phyloP scores from a whole-genome alignment of 2,329 filamentous ascomycete species.

The Phaeosphaeriaceae sp. region DNA sequence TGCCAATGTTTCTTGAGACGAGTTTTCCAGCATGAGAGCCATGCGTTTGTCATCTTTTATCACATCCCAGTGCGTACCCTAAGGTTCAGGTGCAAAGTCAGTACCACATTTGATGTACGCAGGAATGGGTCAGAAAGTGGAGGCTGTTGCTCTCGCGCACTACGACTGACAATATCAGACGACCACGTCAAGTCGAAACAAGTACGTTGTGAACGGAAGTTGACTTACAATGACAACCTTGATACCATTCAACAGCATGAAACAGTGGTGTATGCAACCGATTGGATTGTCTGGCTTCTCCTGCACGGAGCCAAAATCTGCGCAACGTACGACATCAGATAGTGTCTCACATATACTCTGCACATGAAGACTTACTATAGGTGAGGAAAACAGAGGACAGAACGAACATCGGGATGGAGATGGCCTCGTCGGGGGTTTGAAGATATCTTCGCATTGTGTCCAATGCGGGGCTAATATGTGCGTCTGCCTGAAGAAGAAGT shows the following conservation, averaged over 20 bases:
- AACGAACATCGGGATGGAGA: conserved; percentile 39
- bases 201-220: too few relatives aligned
- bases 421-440: conserved; percentile 24
- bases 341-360: too few relatives aligned
- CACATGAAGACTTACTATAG: conserved; percentile 16
- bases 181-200: too few relatives aligned
- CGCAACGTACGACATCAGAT: too few relatives aligned
- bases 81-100: too few relatives aligned
- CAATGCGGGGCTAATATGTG: conserved; percentile 35
- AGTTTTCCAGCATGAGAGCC: conserved; percentile 18
- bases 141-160: too few relatives aligned
- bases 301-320: conserved; percentile 33
- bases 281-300: conserved; percentile 38
- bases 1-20: conserved; percentile 13
- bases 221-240: conserved; percentile 27
- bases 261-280: conserved; percentile 35
- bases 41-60: conserved; percentile 28
- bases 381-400: conserved; percentile 34
- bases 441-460: conserved; percentile 31
- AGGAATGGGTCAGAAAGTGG: too few relatives aligned
- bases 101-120: too few relatives aligned
- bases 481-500: conserved; percentile 35
- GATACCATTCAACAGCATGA: conserved; percentile 37
- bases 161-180: too few relatives aligned
- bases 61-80: conserved; percentile 21